Base-by-base conservation (phyloP, 345 rosid species). In the Pseudoturritis turrita region DNA sequence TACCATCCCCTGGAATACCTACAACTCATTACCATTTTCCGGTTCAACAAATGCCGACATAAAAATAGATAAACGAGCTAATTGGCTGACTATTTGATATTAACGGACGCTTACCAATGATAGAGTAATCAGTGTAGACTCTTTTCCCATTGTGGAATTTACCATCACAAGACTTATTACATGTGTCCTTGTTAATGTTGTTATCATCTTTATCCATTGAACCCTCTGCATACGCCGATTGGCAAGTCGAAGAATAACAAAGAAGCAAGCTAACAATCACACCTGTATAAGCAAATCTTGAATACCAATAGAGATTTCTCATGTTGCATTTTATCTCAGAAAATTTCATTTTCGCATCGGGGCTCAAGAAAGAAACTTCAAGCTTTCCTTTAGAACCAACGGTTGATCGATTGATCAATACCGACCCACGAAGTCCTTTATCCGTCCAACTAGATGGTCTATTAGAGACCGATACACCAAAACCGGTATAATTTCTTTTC, bases 1-100 rank as follows among this genome's bases (percentile, higher is more conserved):
- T 82, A 19, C 99, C 99, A 81, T 95, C 97, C 49, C 99, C 97
- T 40, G 97, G 99, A 59, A 95, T 86, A 70, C 96, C 99, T 91
- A 82, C 66, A 84, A 8, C 36, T 18, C 50, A 59, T 36, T 44
- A 46, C 50, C 57, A 53, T 43, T 50, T 17, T 39, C 26, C 26
- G 3, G 41, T 22, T 47, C 1, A 62, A 33, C 26, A 41, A 55
- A 18, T 29, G 29, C 22, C 33, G 3, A 7, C 40, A 61, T 0
- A 1, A 14, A 13, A 28, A 6, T 33, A 62, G 29, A 29, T 7
- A 1, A 46, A 15, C 4, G 3, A 25, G 10, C 39, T 17, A 7
- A 28, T 17, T 23, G 41, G 35, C 35, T 5, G 26, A 46, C 35
- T 13, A 19, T 6, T 3, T 14, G 5, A 21, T 9, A 37, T 7